Percentiles rank a stretch among this genome's conserved stretches.
Conservation (phyloP, 139 green algal species). For the Edaphochlamys debaryana region DNA sequence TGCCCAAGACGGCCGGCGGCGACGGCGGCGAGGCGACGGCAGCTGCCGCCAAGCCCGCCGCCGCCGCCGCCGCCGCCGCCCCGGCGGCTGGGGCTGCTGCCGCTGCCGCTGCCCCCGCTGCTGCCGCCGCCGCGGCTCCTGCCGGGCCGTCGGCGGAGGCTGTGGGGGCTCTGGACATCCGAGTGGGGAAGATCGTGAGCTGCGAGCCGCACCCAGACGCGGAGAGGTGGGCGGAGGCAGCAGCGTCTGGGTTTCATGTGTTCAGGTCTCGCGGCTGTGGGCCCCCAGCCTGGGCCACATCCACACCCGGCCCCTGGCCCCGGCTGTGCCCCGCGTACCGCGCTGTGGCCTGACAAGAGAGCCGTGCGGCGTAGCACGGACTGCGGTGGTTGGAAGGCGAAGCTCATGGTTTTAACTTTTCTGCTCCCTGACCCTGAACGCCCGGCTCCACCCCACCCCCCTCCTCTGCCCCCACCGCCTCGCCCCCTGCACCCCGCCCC, state of each 20-base stretch:
- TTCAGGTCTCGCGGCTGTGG: no score
- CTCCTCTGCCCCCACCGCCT: no score
- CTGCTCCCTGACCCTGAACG: no score
- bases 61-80: background rate
- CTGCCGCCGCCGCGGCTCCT: background rate
- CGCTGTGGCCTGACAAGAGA: no score
- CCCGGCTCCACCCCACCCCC: no score
- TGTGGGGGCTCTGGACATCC: conserved; percentile 65
- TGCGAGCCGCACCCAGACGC: conserved; percentile 76
- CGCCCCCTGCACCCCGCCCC: background rate
- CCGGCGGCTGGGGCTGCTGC: background rate
- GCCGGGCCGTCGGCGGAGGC: conserved; percentile 5
- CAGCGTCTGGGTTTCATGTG: no score
- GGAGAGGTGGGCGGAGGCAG: conserved; percentile 55
- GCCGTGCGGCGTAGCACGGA: no score
- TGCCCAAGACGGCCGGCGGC: conserved; percentile 70
- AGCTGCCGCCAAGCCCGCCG: background rate
- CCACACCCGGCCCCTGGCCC: no score
- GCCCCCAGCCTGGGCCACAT: no score
- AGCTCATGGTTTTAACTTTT: no score
- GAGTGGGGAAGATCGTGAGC: conserved; percentile 74
- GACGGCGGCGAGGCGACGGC: background rate
- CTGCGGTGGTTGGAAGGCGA: no score
- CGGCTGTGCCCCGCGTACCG: no score
- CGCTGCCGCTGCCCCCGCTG: background rate